Base-by-base conservation (phyloP, 257 asterid genomes). In the Solanum appendiculatum region DNA sequence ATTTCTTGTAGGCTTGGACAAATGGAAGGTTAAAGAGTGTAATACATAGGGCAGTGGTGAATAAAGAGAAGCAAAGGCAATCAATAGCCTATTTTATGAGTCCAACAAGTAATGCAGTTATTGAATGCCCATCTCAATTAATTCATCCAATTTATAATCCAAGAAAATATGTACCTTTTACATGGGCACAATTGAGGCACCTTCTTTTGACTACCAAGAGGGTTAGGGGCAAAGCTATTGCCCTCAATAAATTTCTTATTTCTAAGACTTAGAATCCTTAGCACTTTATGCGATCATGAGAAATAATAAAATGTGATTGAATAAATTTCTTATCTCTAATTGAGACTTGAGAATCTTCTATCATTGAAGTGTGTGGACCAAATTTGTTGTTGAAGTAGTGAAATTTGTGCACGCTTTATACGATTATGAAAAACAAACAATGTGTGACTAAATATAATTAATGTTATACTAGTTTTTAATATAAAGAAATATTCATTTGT, bases 21-120 rank as follows among this genome's bases (percentile, higher is more conserved):
- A 90, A 83, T 88, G 89, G 88, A 39, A 90, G 86, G 69, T 86
- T 90, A 51, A 83, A 84, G 86, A 88, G 92, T 84, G 92, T 86
- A 12, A 86, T 88, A 4, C 92, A 88, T 13, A 86, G 89, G 86
- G 89, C 88, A 66, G 88, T 88, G 34, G 85, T 86, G 20, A 90
- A 90, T 21, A 42, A 88, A 27, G 89, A 90, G 74, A 64, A 29
- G 15, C 29, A 83, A 56, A 86, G 89, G 13, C 86, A 86, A 63
- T 88, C 92, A 9, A 51, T 88, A 8, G 88, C 89, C 20, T 88
- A 88, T 90, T 86, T 88, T 77, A 64, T 90, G 18, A 85, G 92
- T 88, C 90, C 90, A 37, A 58, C 89, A 64, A 48, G 82, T 5
- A 46, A 9, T 51, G 36, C 86, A n/a, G 9, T 25, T 10, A 86